These are phyloP conservation scores for Tulasnella sp. DNA, from an alignment of 768 basidiomycete genomes.

Conservation along the genomic window DNA sequence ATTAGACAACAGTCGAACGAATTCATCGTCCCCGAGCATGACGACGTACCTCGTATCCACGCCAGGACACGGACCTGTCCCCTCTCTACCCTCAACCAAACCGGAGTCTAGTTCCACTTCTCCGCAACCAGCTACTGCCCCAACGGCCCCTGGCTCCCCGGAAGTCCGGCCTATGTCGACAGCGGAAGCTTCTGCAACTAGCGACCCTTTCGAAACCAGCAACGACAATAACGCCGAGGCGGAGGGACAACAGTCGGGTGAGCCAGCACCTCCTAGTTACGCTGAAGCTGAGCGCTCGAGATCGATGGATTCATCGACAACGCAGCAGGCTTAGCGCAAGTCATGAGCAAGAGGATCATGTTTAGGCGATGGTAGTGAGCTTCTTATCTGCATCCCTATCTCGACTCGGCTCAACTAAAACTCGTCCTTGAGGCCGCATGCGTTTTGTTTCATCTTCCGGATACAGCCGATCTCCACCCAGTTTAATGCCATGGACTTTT, in stretches of 20 bases:
- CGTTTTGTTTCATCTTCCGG: too few species aligned
- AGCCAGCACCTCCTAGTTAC: too few species aligned
- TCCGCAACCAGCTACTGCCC: background rate
- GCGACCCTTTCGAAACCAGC: background rate
- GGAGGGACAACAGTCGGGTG: background rate
- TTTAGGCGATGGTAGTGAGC: too few species aligned
- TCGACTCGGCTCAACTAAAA: too few species aligned
- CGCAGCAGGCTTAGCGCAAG: too few species aligned
- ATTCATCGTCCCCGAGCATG: background rate
- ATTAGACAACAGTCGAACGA: background rate
- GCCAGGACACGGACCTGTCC: background rate
- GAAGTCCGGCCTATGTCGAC: background rate
- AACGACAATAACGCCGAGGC: background rate
- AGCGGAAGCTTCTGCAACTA: background rate
- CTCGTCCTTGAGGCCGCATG: too few species aligned
- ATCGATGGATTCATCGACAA: background rate
- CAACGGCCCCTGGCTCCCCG: background rate
- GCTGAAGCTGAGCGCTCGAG: background rate
- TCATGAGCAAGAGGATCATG: too few species aligned
- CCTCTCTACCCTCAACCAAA: background rate
- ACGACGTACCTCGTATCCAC: background rate
- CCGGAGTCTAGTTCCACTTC: background rate
- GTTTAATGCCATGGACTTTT: too few species aligned
- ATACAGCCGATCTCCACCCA: too few species aligned
- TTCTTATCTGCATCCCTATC: too few species aligned